Conservation (phyloP, 129 eudicot genomes). For the Saposhnikovia divaricata region DNA sequence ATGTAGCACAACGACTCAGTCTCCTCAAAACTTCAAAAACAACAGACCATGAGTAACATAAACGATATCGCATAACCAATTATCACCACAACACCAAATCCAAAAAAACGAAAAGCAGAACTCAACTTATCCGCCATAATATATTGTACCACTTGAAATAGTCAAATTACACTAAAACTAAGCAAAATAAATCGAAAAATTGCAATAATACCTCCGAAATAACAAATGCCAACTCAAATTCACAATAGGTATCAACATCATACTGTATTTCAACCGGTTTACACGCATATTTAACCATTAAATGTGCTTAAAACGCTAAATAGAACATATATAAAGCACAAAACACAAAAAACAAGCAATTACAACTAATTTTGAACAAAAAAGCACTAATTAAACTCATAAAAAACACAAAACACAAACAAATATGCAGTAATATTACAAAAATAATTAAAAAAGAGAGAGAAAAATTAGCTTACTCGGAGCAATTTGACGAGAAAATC, state of each 20-base stretch:
- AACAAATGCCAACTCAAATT: background rate
- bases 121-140: background rate
- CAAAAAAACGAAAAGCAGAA: background rate
- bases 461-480: constrained; percentile 29
- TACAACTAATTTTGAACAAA: background rate
- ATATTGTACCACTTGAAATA: background rate
- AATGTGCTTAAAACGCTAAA: background rate
- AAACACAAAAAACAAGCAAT: background rate
- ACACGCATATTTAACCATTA: background rate
- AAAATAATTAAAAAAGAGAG: background rate
- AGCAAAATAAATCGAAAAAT: background rate
- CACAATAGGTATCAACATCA: background rate
- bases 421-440: background rate
- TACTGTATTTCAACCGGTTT: background rate
- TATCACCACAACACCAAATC: background rate
- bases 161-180: background rate
- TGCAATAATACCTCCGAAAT: background rate
- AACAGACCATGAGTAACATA: background rate
- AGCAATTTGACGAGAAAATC: constrained; percentile 57
- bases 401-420: background rate
- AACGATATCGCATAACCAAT: background rate
- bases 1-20: background rate
- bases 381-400: background rate
- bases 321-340: background rate
- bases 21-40: background rate